A percentile compares a stretch with the other conserved stretches of the same genome.
Conservation (phyloP, 169 alveolate genomes). For the Plasmodium coatneyi region DNA sequence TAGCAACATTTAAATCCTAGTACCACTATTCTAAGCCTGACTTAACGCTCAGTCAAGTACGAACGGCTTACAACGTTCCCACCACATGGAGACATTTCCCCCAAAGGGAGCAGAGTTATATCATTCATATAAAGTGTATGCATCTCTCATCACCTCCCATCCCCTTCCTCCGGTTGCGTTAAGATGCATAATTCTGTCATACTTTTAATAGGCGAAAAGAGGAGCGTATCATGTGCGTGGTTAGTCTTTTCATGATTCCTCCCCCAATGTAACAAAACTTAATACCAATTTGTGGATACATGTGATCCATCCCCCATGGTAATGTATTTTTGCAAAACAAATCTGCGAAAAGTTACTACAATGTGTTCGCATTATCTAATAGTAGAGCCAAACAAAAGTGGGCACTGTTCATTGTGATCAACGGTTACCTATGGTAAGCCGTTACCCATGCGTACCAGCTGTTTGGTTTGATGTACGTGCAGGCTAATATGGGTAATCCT, state of each 20-base stretch:
- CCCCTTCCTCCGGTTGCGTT: not conserved
- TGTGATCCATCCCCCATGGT: not conserved
- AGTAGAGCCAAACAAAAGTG: not conserved
- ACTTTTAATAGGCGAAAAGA: not conserved
- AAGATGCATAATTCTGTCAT: not conserved
- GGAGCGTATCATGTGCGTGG: not conserved
- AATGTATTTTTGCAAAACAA: not conserved
- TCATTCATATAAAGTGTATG: not conserved
- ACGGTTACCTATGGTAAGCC: not conserved
- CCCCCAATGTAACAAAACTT: not conserved
- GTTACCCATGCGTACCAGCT: not conserved
- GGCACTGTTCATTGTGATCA: not conserved
- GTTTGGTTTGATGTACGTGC: not conserved
- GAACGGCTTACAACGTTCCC: not conserved
- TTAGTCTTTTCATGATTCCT: not conserved
- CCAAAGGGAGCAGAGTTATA: not conserved
- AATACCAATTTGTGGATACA: not conserved
- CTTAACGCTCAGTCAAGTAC: not conserved
- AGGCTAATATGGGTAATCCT: not conserved
- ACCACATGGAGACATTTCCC: not conserved
- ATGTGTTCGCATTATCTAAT: no score
- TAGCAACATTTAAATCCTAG: not conserved
- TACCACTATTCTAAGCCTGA: not conserved
- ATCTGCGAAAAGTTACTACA: not conserved
- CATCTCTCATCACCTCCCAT: not conserved